Evolutionary conservation across 2,329 filamentous ascomycete species (phyloP).

Genomic region (Emergomyces orientalis): DNA sequence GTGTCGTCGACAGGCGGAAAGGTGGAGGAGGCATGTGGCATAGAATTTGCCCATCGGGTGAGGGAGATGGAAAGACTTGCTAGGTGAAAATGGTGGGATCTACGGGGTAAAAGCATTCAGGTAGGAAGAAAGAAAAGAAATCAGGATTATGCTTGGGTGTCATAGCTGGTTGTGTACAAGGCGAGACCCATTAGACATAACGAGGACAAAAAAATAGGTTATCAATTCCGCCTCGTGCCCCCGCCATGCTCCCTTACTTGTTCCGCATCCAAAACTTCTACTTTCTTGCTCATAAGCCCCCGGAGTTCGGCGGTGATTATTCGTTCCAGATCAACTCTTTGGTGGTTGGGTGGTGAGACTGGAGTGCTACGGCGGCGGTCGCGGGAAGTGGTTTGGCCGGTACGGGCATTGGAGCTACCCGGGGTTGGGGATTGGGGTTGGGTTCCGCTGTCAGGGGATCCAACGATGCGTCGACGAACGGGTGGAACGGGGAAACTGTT

Average conservation of each 20-base stretch:
- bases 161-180: background rate
- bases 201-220: background rate
- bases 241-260: conserved; percentile 41
- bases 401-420: background rate
- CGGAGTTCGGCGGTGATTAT: conserved; percentile 57
- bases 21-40: background rate
- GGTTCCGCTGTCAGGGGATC: background rate
- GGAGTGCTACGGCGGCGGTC: background rate
- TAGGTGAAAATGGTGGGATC: background rate
- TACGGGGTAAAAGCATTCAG: background rate
- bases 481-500: conserved; percentile 63
- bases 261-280: conserved; percentile 42
- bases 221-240: conserved; percentile 19
- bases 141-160: background rate
- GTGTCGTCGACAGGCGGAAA: too few species aligned
- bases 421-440: background rate
- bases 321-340: conserved; percentile 32
- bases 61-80: background rate
- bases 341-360: conserved; percentile 8
- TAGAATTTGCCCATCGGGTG: background rate
- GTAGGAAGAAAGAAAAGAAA: background rate
- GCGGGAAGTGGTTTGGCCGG: background rate
- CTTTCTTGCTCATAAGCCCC: conserved; percentile 50
- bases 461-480: conserved; percentile 16
- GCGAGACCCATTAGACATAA: background rate